Evolutionary conservation across 768 basidiomycete genomes (phyloP).

Genomic region (Trametes maxima): DNA sequence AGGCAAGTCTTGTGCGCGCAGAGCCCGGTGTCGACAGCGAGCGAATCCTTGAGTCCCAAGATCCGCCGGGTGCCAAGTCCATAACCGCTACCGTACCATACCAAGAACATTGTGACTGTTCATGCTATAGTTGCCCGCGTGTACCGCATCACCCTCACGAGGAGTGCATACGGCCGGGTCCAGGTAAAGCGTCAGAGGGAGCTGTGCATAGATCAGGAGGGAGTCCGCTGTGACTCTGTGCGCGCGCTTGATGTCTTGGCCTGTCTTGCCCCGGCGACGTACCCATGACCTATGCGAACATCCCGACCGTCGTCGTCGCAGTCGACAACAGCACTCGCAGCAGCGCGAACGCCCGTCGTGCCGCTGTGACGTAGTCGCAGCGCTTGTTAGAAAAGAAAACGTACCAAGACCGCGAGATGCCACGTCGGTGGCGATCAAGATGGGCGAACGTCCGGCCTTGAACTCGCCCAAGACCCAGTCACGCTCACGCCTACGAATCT

Average conservation of each 20-base stretch:
- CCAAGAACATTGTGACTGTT: conserved; percentile 51
- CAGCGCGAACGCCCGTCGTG: conserved; percentile 33
- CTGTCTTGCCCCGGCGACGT: conserved; percentile 40
- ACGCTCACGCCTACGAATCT: conserved; percentile 76
- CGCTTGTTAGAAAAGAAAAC: conserved; percentile 59
- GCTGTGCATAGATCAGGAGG: conserved; percentile 29
- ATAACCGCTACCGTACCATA: conserved; percentile 52
- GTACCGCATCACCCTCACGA: conserved; percentile 34
- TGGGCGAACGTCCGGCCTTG: conserved; percentile 96
- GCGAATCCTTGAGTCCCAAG: conserved; percentile 40
- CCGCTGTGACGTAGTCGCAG: conserved; percentile 40
- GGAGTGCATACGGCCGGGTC: conserved; percentile 38
- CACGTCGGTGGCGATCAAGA: conserved; percentile 98
- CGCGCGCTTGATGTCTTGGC: conserved; percentile 36
- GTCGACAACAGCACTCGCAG: conserved; percentile 13
- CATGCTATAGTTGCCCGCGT: conserved; percentile 41
- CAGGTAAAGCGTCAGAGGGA: conserved; percentile 48
- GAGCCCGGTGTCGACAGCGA: conserved; percentile 39
- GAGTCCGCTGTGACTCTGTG: conserved; percentile 35
- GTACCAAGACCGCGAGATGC: conserved; percentile 99
- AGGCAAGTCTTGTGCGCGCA: conserved; percentile 55
- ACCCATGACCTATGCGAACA: conserved; percentile 39
- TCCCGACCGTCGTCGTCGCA: conserved; percentile 18
- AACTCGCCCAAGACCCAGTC: conserved; percentile 99
- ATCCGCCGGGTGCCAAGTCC: conserved; percentile 45